A percentile compares a stretch with the other conserved stretches of the same genome.
Conservation (phyloP, 768 basidiomycete genomes). For the Russula sp. region DNA sequence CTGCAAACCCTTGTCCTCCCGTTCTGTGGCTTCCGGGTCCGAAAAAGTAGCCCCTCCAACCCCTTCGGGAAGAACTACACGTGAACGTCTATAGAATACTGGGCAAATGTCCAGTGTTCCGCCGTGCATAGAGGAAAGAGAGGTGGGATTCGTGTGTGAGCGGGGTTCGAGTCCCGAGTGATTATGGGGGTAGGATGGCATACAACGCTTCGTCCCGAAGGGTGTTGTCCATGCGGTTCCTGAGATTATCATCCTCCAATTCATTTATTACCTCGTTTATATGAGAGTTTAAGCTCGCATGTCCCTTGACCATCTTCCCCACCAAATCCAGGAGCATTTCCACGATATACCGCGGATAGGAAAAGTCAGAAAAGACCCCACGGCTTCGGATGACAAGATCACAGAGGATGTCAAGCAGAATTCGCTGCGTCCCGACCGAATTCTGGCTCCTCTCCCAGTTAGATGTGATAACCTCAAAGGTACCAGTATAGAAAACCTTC, state of each 20-base stretch:
- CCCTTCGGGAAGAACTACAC: too few species aligned
- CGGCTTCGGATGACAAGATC: constrained; percentile 11
- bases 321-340: not conserved
- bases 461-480: constrained; percentile 3
- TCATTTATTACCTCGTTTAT: not conserved
- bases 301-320: not conserved
- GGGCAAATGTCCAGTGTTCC: too few species aligned
- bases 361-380: constrained; percentile 1
- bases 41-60: too few species aligned
- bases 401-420: constrained; percentile 11
- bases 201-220: not conserved
- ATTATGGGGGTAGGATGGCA: too few species aligned
- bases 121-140: too few species aligned
- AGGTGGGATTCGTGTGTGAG: too few species aligned
- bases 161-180: too few species aligned
- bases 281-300: not conserved
- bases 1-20: too few species aligned
- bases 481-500: not conserved
- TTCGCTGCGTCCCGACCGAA: not conserved
- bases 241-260: not conserved
- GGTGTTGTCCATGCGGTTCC: not conserved
- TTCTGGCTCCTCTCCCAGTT: not conserved
- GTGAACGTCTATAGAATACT: too few species aligned
- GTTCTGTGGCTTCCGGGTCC: too few species aligned
- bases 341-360: constrained; percentile 1